Conservation (phyloP, 2,329 filamentous ascomycete genomes). For the Pyrenochaeta sp. region DNA sequence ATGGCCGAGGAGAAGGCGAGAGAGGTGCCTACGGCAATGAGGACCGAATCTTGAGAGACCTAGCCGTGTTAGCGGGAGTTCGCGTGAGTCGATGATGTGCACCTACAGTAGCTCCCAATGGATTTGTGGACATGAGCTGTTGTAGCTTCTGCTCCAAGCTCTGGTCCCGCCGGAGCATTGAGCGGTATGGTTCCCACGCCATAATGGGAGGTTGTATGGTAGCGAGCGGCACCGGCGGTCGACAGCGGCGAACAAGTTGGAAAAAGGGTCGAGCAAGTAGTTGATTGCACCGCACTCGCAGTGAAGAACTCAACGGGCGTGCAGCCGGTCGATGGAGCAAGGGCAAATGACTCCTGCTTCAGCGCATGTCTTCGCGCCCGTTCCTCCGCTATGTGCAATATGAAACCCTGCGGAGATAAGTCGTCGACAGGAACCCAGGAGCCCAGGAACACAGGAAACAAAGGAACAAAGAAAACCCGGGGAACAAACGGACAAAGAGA, state of each 20-base stretch:
- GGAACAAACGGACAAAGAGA: neutral
- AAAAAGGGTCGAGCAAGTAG: neutral
- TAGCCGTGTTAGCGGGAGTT: conserved; percentile 39
- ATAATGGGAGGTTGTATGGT: conserved; percentile 25
- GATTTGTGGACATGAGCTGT: conserved; percentile 38
- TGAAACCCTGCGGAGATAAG: neutral
- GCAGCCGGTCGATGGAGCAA: neutral
- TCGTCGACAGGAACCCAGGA: neutral
- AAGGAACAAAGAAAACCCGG: neutral
- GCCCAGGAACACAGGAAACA: neutral
- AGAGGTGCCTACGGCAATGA: conserved; percentile 81
- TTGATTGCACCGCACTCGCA: conserved; percentile 7
- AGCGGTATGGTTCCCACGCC: conserved; percentile 20
- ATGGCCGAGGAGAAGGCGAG: conserved; percentile 76
- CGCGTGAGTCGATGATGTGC: neutral
- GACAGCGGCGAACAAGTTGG: no score
- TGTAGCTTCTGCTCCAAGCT: conserved; percentile 41
- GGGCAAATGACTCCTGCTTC: conserved; percentile 5
- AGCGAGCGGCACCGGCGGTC: conserved; percentile 11
- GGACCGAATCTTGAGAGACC: conserved; percentile 70
- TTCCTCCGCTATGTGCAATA: conserved; percentile 1
- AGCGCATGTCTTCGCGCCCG: conserved; percentile 9
- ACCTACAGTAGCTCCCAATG: conserved; percentile 34
- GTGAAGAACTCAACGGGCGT: conserved; percentile 11
- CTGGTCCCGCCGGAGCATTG: conserved; percentile 36